Percentiles rank a stretch among this genome's conserved stretches.
Evolutionary conservation across 2,329 filamentous ascomycete genomes (phyloP).

Genomic region (Lachnellula occidentalis): DNA sequence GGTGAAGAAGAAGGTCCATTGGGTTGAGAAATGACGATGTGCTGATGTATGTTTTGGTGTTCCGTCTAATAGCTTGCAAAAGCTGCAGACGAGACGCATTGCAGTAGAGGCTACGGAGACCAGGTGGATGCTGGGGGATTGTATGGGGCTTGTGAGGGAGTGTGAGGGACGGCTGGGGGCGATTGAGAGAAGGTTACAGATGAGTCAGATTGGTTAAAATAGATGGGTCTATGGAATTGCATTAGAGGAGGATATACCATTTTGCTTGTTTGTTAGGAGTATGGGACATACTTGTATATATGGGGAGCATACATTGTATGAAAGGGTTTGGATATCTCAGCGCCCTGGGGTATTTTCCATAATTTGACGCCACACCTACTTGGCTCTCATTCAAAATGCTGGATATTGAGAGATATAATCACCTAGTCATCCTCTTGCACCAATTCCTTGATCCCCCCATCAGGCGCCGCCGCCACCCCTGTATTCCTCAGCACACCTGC

Average conservation of each 20-base stretch:
- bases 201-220: constrained; percentile 14
- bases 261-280: not conserved
- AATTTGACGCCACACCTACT: not conserved
- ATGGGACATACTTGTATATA: not conserved
- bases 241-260: not conserved
- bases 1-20: no score
- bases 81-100: constrained; percentile 19
- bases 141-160: constrained; percentile 18
- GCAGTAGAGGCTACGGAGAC: constrained; percentile 19
- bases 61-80: constrained; percentile 3
- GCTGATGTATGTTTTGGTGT: no score
- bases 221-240: not conserved
- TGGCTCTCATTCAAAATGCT: not conserved
- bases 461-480: constrained; percentile 15
- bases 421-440: constrained; percentile 51
- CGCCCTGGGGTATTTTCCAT: not conserved
- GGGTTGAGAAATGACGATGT: no score
- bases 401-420: not conserved
- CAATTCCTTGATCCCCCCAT: constrained; percentile 57
- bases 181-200: constrained; percentile 19
- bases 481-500: constrained; percentile 14
- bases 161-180: constrained; percentile 12
- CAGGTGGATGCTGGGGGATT: constrained; percentile 18
- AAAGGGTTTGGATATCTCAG: not conserved
- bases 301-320: not conserved